These are phyloP conservation scores for Aurifilum marmelostoma DNA, from an alignment of 2,329 filamentous ascomycete species.

Conservation along the genomic window DNA sequence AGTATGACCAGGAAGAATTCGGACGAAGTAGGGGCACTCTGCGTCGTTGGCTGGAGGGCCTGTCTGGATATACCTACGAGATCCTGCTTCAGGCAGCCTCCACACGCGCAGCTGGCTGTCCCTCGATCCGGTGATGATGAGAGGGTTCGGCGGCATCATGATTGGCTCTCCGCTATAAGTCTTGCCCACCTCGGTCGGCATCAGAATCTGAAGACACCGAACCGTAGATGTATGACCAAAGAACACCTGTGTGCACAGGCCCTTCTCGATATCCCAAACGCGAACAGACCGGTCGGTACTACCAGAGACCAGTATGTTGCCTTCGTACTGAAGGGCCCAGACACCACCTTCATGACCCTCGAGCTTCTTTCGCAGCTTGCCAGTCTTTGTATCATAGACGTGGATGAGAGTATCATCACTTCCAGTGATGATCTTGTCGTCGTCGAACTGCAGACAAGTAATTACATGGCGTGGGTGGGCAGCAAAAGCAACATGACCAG, in stretches of 20 bases:
- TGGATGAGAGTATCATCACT: constrained; percentile 98
- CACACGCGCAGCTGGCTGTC: constrained; percentile 94
- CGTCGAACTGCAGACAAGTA: constrained; percentile 95
- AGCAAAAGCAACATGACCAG: constrained; percentile 92
- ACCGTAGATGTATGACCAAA: constrained; percentile 98
- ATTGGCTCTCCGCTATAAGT: constrained; percentile 70
- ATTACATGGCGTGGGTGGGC: constrained; percentile 96
- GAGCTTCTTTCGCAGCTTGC: constrained; percentile 78
- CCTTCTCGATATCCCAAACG: constrained; percentile 98
- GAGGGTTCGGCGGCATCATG: constrained; percentile 90
- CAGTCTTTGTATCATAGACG: constrained; percentile 96
- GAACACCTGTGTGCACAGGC: constrained; percentile 91
- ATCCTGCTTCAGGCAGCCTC: constrained; percentile 83
- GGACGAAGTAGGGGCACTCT: constrained; percentile 94
- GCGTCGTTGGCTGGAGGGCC: constrained; percentile 72
- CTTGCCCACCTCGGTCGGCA: constrained; percentile 78
- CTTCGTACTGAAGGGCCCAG: constrained; percentile 96
- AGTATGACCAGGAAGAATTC: constrained; percentile 80
- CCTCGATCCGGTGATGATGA: constrained; percentile 96
- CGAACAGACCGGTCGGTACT: constrained; percentile 96
- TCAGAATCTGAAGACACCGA: constrained; percentile 89
- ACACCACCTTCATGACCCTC: constrained; percentile 96
- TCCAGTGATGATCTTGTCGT: constrained; percentile 96
- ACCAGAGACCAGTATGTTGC: constrained; percentile 91
- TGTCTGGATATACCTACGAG: constrained; percentile 77